Conservation (phyloP, 495 filamentous ascomycete species). For the Penicillium soppii region DNA sequence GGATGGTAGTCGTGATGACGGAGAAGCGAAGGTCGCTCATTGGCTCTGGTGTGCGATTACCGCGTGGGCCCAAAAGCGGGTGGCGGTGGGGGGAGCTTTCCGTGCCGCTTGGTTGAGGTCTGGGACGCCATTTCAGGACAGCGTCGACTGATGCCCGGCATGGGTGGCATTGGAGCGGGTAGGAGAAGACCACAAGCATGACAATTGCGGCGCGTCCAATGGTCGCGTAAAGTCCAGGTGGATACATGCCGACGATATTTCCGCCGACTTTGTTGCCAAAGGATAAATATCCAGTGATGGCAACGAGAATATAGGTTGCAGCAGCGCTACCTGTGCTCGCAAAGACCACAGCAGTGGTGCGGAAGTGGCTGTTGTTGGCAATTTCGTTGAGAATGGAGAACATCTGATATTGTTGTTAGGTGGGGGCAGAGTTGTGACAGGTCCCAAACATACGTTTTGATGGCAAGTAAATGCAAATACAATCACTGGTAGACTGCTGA, state of each 20-base stretch:
- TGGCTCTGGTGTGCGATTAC: slow-evolving; percentile 41
- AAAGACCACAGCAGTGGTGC: slow-evolving; percentile 75
- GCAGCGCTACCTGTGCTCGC: slow-evolving; percentile 81
- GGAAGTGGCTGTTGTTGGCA: slow-evolving; percentile 74
- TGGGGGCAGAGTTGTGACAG: not conserved
- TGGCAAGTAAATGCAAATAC: slow-evolving; percentile 99
- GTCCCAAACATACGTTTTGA: slow-evolving; percentile 70
- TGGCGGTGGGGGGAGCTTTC: slow-evolving; percentile 48
- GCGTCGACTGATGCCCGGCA: slow-evolving; percentile 92
- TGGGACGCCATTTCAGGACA: slow-evolving; percentile 85
- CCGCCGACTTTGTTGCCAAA: slow-evolving; percentile 84
- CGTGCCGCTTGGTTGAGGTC: slow-evolving; percentile 31
- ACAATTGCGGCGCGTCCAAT: slow-evolving; percentile 95
- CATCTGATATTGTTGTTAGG: slow-evolving; percentile 63
- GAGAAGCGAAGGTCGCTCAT: slow-evolving; percentile 92
- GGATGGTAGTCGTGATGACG: slow-evolving; percentile 78
- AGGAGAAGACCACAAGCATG: slow-evolving; percentile 93
- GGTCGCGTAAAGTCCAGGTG: slow-evolving; percentile 76
- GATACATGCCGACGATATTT: slow-evolving; percentile 93
- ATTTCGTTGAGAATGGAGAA: slow-evolving; percentile 98
- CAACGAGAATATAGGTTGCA: slow-evolving; percentile 82
- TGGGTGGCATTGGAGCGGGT: slow-evolving; percentile 92
- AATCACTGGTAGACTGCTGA: slow-evolving; percentile 89
- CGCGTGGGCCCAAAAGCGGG: slow-evolving; percentile 39
- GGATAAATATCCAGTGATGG: slow-evolving; percentile 91